Conservation (phyloP, 1,139 yeast species). For the Yamadazyma diddensiae region DNA sequence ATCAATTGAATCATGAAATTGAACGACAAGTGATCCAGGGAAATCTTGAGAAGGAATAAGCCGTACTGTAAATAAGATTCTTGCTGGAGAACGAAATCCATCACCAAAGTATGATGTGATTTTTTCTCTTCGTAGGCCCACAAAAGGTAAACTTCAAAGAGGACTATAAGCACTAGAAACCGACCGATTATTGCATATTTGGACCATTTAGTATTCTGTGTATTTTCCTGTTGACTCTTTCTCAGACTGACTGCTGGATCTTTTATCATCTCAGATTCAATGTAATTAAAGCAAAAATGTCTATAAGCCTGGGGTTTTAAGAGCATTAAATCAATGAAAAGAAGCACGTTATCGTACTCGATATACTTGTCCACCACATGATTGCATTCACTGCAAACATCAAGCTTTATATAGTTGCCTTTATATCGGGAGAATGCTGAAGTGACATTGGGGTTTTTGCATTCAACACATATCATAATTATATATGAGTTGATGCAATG, state of each 20-base stretch:
- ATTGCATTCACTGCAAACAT: constrained; percentile 73
- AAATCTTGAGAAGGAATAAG: constrained; percentile 61
- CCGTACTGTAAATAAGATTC: constrained; percentile 60
- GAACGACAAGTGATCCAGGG: constrained; percentile 54
- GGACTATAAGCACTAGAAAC: constrained; percentile 58
- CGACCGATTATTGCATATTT: constrained; percentile 24
- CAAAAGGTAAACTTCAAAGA: constrained; percentile 86
- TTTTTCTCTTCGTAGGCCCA: constrained; percentile 90
- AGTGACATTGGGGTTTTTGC: constrained; percentile 57
- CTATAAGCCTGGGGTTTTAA: constrained; percentile 88
- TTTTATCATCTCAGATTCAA: constrained; percentile 30
- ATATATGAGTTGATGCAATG: neutral
- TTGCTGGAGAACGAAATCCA: constrained; percentile 37
- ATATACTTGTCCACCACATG: constrained; percentile 85
- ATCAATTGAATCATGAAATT: constrained; percentile 49
- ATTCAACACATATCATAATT: constrained; percentile 84
- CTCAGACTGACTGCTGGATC: constrained; percentile 1
- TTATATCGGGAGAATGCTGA: constrained; percentile 72
- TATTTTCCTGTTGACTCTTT: neutral
- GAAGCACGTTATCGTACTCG: constrained; percentile 80
- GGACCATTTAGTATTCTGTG: neutral
- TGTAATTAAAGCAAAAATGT: constrained; percentile 77
- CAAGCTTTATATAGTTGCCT: constrained; percentile 73
- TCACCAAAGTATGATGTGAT: constrained; percentile 22
- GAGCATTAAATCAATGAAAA: constrained; percentile 78